Base-by-base conservation (phyloP, 2,329 filamentous ascomycete species). In the Phaeophleospora eucalypticola region DNA sequence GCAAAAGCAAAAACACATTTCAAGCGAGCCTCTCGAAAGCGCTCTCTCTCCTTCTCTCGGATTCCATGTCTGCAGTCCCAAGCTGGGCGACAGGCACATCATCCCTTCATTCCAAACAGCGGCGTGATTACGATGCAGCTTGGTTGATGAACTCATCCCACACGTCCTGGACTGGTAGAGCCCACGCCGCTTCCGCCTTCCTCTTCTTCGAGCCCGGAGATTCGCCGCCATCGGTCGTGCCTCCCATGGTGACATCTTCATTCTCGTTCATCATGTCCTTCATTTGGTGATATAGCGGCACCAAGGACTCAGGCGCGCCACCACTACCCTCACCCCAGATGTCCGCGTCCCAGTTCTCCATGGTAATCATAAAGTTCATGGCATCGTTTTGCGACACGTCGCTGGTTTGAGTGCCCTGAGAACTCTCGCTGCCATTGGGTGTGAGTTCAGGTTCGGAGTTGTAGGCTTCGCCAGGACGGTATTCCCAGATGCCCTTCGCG, bases 331-430 rank as follows among this genome's bases (percentile, higher is more conserved):
- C 49, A 17, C 50, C 50, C 35, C 41, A 53, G 15, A 52, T 24
- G 33, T 56, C 53, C 15, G 38, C 36, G 17, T 46, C 48, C 38
- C 47, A 49, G 19, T 55, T 51, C 38, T 55, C 48, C 34, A 55
- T 45, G 18, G 42, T 46, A 12, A 57, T 40, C 33, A 45, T 44
- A 46, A 57, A 52, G 9, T 49, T 50, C 50, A 53, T 48, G 16
- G 48, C 49, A 19, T 55, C 54, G 33, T 42, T 37, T 52, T 71
- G 66, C 16, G 63, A 68, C 17, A 73, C 68, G 44, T 74, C 71
- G 36, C 67, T 71, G 38, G 63, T 65, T 18, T 62, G 60, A 19
- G 66, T 69, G 62, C 53, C 69, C 60, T 53, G 70, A 15, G 53
- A 58, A 36, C 52, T 52, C 42, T 57, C 51, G 43, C 49, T 53